phyloP scores from a whole-genome alignment of 768 basidiomycete genomes.

The Auricularia auricula-judae region DNA sequence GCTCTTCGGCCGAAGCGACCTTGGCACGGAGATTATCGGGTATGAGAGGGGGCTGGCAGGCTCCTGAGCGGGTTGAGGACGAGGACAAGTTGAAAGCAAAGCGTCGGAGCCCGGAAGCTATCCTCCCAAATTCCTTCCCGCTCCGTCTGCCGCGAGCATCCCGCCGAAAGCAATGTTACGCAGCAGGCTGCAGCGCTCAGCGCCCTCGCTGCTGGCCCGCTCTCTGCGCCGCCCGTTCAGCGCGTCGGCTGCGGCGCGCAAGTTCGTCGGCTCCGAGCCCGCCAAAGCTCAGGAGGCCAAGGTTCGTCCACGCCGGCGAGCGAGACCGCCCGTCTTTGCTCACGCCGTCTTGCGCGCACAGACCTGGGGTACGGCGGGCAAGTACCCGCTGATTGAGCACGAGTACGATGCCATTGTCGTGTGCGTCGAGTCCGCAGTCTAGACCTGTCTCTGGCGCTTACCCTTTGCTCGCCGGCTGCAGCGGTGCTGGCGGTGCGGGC shows the following conservation, averaged over 20 bases:
- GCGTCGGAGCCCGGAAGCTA: too few species aligned
- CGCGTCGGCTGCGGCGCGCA: slow-evolving; percentile 45
- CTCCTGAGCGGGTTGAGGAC: too few species aligned
- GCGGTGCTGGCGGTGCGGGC: slow-evolving; percentile 96
- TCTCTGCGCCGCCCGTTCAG: slow-evolving; percentile 40
- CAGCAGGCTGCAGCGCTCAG: too few species aligned
- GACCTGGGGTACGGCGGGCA: slow-evolving; percentile 48
- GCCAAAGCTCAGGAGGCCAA: slow-evolving; percentile 75
- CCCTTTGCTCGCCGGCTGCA: slow-evolving; percentile 19
- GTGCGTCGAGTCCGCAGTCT: slow-evolving; percentile 37
- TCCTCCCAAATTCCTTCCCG: too few species aligned
- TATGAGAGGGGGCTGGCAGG: too few species aligned
- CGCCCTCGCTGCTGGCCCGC: not conserved
- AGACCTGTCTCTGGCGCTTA: slow-evolving; percentile 8
- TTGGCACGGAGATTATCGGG: too few species aligned
- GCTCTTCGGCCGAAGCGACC: too few species aligned
- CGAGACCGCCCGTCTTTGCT: slow-evolving; percentile 18
- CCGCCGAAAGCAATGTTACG: too few species aligned
- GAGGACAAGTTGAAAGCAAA: too few species aligned
- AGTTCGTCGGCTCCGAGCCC: slow-evolving; percentile 59
- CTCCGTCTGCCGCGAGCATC: too few species aligned
- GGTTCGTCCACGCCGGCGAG: slow-evolving; percentile 28
- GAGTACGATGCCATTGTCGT: slow-evolving; percentile 98
- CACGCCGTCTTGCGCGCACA: slow-evolving; percentile 24
- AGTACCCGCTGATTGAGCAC: slow-evolving; percentile 96